Evolutionary conservation across 23 red algal species (phyloP).

Genomic region (Agarophyton chilense): DNA sequence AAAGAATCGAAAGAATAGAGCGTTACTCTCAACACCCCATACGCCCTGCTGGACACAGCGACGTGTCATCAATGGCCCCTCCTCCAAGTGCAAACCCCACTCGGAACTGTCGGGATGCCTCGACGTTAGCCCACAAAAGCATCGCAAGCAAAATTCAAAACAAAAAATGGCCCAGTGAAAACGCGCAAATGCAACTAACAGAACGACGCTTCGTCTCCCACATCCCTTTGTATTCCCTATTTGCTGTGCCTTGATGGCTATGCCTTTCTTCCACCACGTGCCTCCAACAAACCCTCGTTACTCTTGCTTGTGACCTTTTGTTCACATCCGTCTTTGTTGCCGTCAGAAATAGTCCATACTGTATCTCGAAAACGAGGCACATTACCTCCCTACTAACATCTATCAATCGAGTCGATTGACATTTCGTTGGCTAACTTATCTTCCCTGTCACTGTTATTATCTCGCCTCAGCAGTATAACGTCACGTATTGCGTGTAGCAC

Average conservation of each 20-base stretch:
- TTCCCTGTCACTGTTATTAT: background rate
- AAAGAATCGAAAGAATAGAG: too few species aligned
- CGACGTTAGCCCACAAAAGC: background rate
- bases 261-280: too few species aligned
- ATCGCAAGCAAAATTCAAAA: constrained; percentile 6
- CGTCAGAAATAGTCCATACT: too few species aligned
- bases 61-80: background rate
- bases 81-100: background rate
- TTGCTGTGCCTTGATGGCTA: background rate
- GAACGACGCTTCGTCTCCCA: background rate
- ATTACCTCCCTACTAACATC: too few species aligned
- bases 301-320: too few species aligned
- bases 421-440: background rate
- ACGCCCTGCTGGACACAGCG: background rate
- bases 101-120: background rate
- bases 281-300: too few species aligned
- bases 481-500: background rate
- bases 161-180: background rate
- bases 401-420: background rate
- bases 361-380: too few species aligned
- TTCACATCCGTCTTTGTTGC: too few species aligned
- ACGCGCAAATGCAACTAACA: background rate
- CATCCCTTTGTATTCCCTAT: background rate
- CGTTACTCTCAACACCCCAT: too few species aligned
- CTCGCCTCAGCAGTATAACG: too few species aligned